Percentiles rank a stretch among this genome's conserved stretches.
Evolutionary conservation across 169 alveolate species (phyloP).

Genomic region (Eimeria acervulina): DNA sequence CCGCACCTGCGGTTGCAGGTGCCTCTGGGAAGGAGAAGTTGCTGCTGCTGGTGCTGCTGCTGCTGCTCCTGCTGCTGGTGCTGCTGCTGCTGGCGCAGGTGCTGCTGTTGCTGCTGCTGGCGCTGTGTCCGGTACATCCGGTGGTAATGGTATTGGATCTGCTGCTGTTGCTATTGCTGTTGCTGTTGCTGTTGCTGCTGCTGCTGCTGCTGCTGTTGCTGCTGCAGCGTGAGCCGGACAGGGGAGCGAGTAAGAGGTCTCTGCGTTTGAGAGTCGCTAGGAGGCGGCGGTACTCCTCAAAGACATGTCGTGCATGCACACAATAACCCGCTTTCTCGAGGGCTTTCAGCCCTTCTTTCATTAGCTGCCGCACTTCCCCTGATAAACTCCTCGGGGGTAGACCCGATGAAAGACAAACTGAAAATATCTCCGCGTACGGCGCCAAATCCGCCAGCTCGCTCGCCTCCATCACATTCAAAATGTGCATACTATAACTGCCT

Average conservation of each 20-base stretch:
- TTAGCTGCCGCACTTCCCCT: slow-evolving; percentile 18
- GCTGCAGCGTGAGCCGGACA: no score
- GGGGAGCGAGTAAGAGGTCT: slow-evolving; percentile 19
- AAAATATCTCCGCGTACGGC: slow-evolving; percentile 48
- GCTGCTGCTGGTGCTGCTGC: neutral
- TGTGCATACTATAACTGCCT: slow-evolving; percentile 3
- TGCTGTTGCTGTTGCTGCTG: neutral
- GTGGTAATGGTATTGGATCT: neutral
- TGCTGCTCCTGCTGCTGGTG: slow-evolving; percentile 2
- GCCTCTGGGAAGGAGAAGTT: neutral
- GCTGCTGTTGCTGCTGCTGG: neutral
- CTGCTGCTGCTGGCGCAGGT: neutral
- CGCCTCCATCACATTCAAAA: slow-evolving; percentile 59
- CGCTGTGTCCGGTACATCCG: neutral
- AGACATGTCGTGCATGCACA: slow-evolving; percentile 17
- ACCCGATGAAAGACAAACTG: slow-evolving; percentile 12
- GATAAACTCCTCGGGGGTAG: slow-evolving; percentile 50
- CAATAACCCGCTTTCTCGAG: slow-evolving; percentile 6
- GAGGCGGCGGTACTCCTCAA: neutral
- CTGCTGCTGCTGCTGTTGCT: neutral
- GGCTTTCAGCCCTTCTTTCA: slow-evolving; percentile 3
- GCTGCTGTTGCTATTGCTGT: neutral
- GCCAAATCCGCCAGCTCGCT: slow-evolving; percentile 5
- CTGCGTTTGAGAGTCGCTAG: slow-evolving; percentile 13
- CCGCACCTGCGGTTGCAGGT: slow-evolving; percentile 22